Conservation (phyloP, 768 basidiomycete species). For the Tephrocybe sp. region DNA sequence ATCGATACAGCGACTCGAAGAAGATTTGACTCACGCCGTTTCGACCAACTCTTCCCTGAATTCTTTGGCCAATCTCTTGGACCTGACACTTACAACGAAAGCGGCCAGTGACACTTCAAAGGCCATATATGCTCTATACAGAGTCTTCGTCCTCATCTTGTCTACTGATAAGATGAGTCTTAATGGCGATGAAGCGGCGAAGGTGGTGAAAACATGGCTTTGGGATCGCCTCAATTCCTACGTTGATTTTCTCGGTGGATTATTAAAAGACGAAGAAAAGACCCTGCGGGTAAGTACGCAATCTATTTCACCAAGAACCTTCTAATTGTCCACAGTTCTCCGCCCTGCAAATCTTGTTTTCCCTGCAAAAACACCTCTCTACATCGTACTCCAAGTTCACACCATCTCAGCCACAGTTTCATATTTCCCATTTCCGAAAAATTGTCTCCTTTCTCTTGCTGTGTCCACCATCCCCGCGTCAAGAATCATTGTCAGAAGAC, state of each 20-base stretch:
- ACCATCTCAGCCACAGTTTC: constrained; percentile 59
- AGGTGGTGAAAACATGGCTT: constrained; percentile 77
- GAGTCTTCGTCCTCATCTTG: constrained; percentile 31
- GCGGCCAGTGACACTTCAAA: constrained; percentile 65
- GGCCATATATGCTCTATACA: constrained; percentile 79
- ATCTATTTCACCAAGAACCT: not conserved
- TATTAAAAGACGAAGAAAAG: constrained; percentile 79
- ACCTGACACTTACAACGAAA: constrained; percentile 46
- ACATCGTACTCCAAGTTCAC: constrained; percentile 50
- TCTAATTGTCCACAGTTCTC: constrained; percentile 48
- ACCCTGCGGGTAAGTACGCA: constrained; percentile 59
- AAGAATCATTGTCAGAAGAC: constrained; percentile 21
- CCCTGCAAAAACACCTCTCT: constrained; percentile 77
- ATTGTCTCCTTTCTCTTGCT: constrained; percentile 59
- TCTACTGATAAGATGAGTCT: constrained; percentile 49
- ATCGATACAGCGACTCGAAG: constrained; percentile 43
- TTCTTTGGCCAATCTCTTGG: constrained; percentile 70
- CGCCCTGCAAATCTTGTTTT: constrained; percentile 73
- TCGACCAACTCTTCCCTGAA: constrained; percentile 68
- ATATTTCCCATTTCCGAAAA: constrained; percentile 66
- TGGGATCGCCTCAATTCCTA: constrained; percentile 74
- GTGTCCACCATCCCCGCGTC: constrained; percentile 53
- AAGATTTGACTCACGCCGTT: constrained; percentile 53
- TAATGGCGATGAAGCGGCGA: constrained; percentile 53
- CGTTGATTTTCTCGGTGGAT: constrained; percentile 62